phyloP scores from a whole-genome alignment of 352 stramenopile genomes.

The Phytophthora agathidicida region DNA sequence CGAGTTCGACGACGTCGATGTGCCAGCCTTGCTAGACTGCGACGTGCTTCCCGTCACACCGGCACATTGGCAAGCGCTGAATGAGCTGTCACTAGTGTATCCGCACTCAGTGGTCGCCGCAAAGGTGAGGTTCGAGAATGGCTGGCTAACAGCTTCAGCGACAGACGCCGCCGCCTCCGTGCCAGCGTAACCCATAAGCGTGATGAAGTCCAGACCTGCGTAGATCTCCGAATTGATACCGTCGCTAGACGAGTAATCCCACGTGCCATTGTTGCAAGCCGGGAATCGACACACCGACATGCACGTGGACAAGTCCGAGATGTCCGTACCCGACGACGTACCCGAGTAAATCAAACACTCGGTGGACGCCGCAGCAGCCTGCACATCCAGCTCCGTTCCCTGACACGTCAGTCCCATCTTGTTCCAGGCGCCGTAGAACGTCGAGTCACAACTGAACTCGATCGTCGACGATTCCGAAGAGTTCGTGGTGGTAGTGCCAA shows the following conservation, averaged over 20 bases:
- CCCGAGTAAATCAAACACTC: conserved; percentile 86
- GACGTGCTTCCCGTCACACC: conserved; percentile 36
- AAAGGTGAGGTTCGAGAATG: conserved; percentile 65
- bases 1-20: conserved; percentile 12
- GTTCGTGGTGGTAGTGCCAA: conserved; percentile 13
- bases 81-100: conserved; percentile 64
- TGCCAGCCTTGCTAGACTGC: conserved; percentile 18
- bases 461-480: conserved; percentile 29
- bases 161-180: conserved; percentile 32
- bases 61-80: conserved; percentile 64
- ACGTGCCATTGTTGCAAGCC: conserved; percentile 68
- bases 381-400: conserved; percentile 52
- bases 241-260: conserved; percentile 76
- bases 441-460: conserved; percentile 73
- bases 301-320: conserved; percentile 71
- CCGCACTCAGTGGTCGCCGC: conserved; percentile 54
- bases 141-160: conserved; percentile 37
- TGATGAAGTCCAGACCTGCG: conserved; percentile 66
- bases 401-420: conserved; percentile 72
- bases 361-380: conserved; percentile 48
- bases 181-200: conserved; percentile 56
- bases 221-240: conserved; percentile 78
- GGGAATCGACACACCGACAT: conserved; percentile 86
- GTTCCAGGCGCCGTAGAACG: conserved; percentile 81
- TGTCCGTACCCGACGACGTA: conserved; percentile 42